These are phyloP conservation scores for Laburnicola sp. DNA, from an alignment of 2,329 filamentous ascomycete genomes.

Conservation along the genomic window DNA sequence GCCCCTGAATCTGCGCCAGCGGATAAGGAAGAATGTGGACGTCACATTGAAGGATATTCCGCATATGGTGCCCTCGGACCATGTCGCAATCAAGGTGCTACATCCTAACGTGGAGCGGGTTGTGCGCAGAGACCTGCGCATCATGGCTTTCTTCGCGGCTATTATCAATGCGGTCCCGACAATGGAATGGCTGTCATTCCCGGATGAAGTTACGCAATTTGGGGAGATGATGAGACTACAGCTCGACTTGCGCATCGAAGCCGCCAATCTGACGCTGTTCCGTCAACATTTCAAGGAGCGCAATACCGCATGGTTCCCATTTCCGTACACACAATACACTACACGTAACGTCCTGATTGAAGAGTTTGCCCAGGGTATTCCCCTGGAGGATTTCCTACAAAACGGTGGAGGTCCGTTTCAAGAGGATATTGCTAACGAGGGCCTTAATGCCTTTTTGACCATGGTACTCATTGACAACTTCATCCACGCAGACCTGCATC, in stretches of 20 bases:
- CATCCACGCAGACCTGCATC: conserved; percentile 92
- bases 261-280: conserved; percentile 85
- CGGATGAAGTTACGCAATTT: conserved; percentile 91
- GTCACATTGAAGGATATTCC: conserved; percentile 84
- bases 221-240: conserved; percentile 99
- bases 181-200: conserved; percentile 95
- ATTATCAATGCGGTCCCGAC: conserved; percentile 85
- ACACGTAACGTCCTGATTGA: conserved; percentile 91
- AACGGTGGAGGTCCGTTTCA: conserved; percentile 92
- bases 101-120: conserved; percentile 89
- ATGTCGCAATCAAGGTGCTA: conserved; percentile 94
- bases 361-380: conserved; percentile 94
- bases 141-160: conserved; percentile 90
- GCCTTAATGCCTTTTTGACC: conserved; percentile 90
- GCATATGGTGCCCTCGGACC: conserved; percentile 80
- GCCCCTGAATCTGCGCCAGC: conserved; percentile 63
- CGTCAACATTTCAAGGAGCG: conserved; percentile 86
- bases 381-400: conserved; percentile 84
- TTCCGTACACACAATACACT: conserved; percentile 88
- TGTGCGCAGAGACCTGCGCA: conserved; percentile 86
- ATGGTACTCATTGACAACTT: conserved; percentile 99
- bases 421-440: conserved; percentile 91
- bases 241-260: conserved; percentile 90
- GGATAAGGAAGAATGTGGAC: conserved; percentile 80
- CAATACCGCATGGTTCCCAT: conserved; percentile 95